A percentile compares a stretch with the other conserved stretches of the same genome.
Evolutionary conservation across 2,329 filamentous ascomycete genomes (phyloP).

Genomic region (Epicoccum sorghinum): DNA sequence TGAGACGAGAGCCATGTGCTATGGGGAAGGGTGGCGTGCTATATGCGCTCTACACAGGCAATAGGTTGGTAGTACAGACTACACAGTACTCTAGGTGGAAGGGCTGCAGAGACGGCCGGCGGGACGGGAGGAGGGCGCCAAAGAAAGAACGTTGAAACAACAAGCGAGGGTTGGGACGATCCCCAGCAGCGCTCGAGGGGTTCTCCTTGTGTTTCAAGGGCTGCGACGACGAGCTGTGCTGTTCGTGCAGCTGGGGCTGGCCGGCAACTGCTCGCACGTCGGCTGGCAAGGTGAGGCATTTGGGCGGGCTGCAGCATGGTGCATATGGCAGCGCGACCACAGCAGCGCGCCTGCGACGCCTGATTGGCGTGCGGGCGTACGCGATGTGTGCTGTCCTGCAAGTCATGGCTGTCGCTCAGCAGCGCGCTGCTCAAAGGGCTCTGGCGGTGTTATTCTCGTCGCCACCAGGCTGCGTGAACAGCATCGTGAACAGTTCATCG

Average conservation of each 20-base stretch:
- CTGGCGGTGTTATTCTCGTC: background rate
- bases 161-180: background rate
- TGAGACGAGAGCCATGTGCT: background rate
- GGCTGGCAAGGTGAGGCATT: constrained; percentile 20
- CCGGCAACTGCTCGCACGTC: too few relatives aligned
- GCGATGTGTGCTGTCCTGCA: constrained; percentile 18
- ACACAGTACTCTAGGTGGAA: background rate
- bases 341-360: background rate
- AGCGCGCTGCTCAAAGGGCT: background rate
- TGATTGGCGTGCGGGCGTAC: constrained; percentile 19
- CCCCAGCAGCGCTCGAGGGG: background rate
- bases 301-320: constrained; percentile 23
- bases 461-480: constrained; percentile 9
- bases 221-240: background rate
- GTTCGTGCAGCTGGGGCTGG: background rate
- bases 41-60: background rate
- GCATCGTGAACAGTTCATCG: background rate
- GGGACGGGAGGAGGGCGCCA: constrained; percentile 8
- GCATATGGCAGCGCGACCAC: constrained; percentile 2
- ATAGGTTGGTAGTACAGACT: background rate
- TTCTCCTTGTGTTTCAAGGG: background rate
- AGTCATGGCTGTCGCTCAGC: constrained; percentile 1
- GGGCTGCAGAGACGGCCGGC: constrained; percentile 10
- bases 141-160: background rate
- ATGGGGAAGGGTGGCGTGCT: background rate